Percentiles rank a stretch among this genome's conserved stretches.
These are phyloP conservation scores for Blastobotrys attinorum DNA, from an alignment of 805 yeast species.

Conservation along the genomic window DNA sequence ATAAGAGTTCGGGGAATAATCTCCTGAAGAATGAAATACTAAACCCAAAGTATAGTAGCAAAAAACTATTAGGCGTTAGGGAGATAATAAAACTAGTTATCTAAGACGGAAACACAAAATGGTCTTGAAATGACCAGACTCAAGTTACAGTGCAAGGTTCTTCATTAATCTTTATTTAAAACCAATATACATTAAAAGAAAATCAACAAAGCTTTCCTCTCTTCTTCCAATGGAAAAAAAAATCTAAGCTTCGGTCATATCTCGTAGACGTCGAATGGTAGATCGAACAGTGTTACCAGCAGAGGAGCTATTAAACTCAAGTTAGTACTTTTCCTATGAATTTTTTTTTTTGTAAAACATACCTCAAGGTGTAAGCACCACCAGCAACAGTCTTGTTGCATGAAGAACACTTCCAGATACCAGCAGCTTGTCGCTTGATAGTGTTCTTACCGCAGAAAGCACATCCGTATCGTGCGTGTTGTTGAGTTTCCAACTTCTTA, in stretches of 20 bases:
- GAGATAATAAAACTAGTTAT: too few relatives aligned
- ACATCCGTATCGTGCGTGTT: constrained; percentile 98
- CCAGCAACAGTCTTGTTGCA: constrained; percentile 98
- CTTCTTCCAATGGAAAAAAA: too few relatives aligned
- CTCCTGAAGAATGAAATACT: too few relatives aligned
- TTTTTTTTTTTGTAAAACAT: constrained; percentile 1
- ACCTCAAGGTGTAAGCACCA: constrained; percentile 98
- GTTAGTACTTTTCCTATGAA: not conserved
- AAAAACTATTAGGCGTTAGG: too few relatives aligned
- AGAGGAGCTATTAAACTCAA: constrained; percentile 48
- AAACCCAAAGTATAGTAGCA: too few relatives aligned
- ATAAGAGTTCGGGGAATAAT: too few relatives aligned
- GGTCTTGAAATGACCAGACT: too few relatives aligned
- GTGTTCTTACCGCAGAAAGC: constrained; percentile 99
- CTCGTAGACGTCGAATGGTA: constrained; percentile 99
- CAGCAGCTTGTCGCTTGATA: constrained; percentile 95
- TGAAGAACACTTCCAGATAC: constrained; percentile 97
- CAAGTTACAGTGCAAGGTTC: too few relatives aligned
- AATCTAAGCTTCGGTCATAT: constrained; percentile 94
- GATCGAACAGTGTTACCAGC: constrained; percentile 99
- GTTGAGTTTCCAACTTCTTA: constrained; percentile 98
- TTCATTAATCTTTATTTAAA: too few relatives aligned
- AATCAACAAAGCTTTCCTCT: too few relatives aligned
- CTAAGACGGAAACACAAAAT: too few relatives aligned
- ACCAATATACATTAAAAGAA: not conserved